Conservation (phyloP, 2,329 filamentous ascomycete genomes). For the Pseudogymnoascus sp. region DNA sequence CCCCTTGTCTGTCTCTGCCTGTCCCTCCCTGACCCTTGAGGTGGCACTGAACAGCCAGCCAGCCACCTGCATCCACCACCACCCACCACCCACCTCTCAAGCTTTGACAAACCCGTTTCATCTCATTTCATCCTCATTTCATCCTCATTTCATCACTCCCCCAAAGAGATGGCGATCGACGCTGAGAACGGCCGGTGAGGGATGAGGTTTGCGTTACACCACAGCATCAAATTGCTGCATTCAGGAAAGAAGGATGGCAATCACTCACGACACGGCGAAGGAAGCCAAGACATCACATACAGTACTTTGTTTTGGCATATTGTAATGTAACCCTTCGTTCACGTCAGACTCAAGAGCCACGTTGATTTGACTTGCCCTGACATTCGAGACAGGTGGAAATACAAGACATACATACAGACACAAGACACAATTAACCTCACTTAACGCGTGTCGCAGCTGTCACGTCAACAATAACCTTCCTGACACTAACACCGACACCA, state of each 20-base stretch:
- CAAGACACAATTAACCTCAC: neutral
- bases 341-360: neutral
- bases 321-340: neutral
- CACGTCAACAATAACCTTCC: neutral
- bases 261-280: neutral
- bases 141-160: neutral
- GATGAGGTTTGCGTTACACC: neutral
- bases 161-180: slow-evolving; percentile 3
- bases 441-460: neutral
- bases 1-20: too few species aligned
- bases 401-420: neutral
- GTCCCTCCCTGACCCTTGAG: neutral
- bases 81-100: neutral
- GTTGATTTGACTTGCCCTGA: neutral
- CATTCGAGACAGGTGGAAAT: neutral
- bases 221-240: neutral
- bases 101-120: neutral
- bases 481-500: neutral
- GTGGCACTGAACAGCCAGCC: neutral
- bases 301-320: neutral
- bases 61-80: neutral
- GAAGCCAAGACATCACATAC: neutral
- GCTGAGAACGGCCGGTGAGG: neutral
- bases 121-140: neutral
- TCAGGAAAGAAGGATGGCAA: neutral